phyloP scores from a whole-genome alignment of 2,329 filamentous ascomycete genomes.

The Trichoderma breve region DNA sequence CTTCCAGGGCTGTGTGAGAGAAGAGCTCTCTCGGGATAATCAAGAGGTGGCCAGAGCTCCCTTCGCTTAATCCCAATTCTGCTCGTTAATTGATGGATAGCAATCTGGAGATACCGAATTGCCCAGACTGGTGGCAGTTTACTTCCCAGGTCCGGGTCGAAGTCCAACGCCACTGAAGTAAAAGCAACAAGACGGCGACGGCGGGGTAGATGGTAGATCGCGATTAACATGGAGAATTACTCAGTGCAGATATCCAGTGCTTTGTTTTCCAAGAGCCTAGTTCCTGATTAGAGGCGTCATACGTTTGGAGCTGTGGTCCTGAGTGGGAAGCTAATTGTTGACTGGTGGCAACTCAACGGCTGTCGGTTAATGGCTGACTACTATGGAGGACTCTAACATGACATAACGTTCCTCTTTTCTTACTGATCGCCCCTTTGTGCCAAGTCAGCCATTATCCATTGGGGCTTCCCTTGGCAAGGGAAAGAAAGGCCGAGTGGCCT shows the following conservation, averaged over 20 bases:
- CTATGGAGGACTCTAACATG: not conserved
- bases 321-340: not conserved
- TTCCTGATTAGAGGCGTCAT: slow-evolving; percentile 17
- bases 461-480: not conserved
- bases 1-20: not conserved
- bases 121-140: not conserved
- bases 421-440: not conserved
- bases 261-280: slow-evolving; percentile 6
- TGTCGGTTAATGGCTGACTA: not conserved
- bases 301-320: not conserved
- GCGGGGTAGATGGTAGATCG: slow-evolving; percentile 12
- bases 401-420: not conserved
- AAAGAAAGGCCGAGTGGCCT: not conserved
- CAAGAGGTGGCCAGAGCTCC: slow-evolving; percentile 7
- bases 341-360: not conserved
- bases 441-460: not conserved
- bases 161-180: slow-evolving; percentile 11
- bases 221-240: not conserved
- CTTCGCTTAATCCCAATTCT: not conserved
- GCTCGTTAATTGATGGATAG: not conserved
- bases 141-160: slow-evolving; percentile 1
- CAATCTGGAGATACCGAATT: not conserved
- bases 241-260: not conserved
- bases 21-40: not conserved
- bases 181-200: not conserved